These are phyloP conservation scores for Verticillium longisporum DNA, from an alignment of 2,329 filamentous ascomycete species.

Conservation along the genomic window DNA sequence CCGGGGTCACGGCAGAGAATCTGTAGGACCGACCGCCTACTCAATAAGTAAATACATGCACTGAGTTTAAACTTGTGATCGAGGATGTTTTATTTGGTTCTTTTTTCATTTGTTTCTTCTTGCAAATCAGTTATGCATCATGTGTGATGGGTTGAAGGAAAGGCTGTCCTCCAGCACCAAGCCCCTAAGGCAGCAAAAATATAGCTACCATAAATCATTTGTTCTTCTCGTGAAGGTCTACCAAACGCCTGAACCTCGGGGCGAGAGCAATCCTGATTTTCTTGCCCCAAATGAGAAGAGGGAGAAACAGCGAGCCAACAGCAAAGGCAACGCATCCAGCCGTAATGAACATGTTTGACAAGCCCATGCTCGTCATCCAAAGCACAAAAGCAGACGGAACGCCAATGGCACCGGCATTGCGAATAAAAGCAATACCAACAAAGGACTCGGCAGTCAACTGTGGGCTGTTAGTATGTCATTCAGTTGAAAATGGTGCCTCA, in stretches of 20 bases:
- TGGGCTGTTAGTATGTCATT: background rate
- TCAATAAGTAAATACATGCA: no score
- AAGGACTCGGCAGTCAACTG: slow-evolving; percentile 21
- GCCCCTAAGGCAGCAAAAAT: no score
- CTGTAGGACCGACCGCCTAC: background rate
- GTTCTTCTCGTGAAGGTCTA: slow-evolving; percentile 4
- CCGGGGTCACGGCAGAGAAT: slow-evolving; percentile 4
- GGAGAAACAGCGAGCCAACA: slow-evolving; percentile 17
- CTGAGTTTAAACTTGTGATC: no score
- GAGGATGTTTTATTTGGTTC: background rate
- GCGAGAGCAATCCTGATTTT: slow-evolving; percentile 13
- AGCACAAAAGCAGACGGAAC: slow-evolving; percentile 20
- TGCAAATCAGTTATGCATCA: background rate
- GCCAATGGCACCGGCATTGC: slow-evolving; percentile 21
- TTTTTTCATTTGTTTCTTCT: background rate
- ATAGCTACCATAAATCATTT: background rate
- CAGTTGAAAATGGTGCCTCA: background rate
- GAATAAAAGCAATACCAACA: slow-evolving; percentile 22
- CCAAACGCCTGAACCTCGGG: slow-evolving; percentile 5
- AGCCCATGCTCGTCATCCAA: slow-evolving; percentile 22
- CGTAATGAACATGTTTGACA: slow-evolving; percentile 21
- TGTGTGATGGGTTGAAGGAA: no score
- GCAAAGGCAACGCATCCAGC: slow-evolving; percentile 15
- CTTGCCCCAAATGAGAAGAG: slow-evolving; percentile 25
- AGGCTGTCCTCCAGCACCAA: no score